phyloP scores from a whole-genome alignment of 169 alveolate species.

The Babesia bigemina region DNA sequence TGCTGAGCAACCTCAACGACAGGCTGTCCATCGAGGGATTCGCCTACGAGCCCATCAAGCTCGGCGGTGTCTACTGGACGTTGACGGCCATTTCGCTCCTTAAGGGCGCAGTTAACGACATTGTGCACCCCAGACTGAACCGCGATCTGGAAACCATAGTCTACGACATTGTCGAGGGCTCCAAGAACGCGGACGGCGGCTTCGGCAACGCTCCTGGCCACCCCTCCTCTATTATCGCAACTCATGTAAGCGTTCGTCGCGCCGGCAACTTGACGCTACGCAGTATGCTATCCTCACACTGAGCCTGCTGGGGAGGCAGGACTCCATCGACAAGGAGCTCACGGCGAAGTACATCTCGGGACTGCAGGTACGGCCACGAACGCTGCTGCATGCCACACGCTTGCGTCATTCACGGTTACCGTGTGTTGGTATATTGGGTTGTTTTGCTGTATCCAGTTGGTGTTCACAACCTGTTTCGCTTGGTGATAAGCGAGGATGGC shows the following conservation, averaged over 20 bases:
- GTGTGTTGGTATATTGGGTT: background rate
- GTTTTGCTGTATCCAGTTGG: background rate
- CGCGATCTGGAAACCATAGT: constrained; percentile 49
- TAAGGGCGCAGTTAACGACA: constrained; percentile 51
- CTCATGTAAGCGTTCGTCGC: constrained; percentile 61
- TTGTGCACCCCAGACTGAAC: constrained; percentile 62
- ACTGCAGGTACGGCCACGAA: constrained; percentile 61
- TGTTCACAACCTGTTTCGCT: no score
- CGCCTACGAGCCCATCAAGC: constrained; percentile 74
- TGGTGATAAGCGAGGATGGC: no score
- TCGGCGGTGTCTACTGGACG: constrained; percentile 77
- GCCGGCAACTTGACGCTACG: background rate
- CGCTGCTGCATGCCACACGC: background rate
- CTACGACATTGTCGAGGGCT: constrained; percentile 42
- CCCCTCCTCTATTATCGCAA: constrained; percentile 75
- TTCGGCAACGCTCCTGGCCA: constrained; percentile 74
- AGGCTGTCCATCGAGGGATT: constrained; percentile 71
- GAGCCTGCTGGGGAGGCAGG: constrained; percentile 76
- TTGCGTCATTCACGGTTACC: background rate
- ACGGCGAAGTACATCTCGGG: constrained; percentile 82
- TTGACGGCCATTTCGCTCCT: constrained; percentile 71
- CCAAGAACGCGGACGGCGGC: constrained; percentile 75
- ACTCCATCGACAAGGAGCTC: constrained; percentile 75
- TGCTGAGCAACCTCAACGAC: constrained; percentile 50
- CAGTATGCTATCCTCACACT: constrained; percentile 86